Percentiles rank a stretch among this genome's conserved stretches.
These are phyloP conservation scores for Pythium brachiatum DNA, from an alignment of 352 stramenopile genomes.

Conservation along the genomic window DNA sequence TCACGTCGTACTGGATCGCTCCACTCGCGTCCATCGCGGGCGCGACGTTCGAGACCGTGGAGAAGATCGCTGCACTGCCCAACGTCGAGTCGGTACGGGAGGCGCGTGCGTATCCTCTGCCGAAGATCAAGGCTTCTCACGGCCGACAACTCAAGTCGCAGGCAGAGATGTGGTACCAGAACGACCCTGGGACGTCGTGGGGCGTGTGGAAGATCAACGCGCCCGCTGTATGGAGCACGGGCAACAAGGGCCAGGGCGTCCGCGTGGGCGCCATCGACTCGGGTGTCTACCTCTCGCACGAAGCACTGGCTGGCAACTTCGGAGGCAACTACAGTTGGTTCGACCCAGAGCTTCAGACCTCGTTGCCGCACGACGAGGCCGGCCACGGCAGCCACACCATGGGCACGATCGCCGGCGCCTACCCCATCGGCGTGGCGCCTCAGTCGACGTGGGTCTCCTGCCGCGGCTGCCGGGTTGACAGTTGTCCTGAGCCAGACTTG, in stretches of 20 bases:
- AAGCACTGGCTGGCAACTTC: constrained; percentile 11
- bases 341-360: constrained; percentile 22
- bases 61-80: constrained; percentile 10
- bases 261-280: constrained; percentile 25
- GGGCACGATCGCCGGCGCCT: constrained; percentile 2
- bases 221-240: constrained; percentile 1
- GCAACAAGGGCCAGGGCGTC: constrained; percentile 21
- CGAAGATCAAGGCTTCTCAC: constrained; percentile 2
- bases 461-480: constrained; percentile 15
- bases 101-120: constrained; percentile 9
- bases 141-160: constrained; percentile 1
- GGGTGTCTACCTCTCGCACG: constrained; percentile 20
- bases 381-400: constrained; percentile 16
- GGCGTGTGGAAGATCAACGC: constrained; percentile 9
- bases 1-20: constrained; percentile 28
- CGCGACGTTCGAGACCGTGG: constrained; percentile 3
- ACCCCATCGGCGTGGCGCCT: constrained; percentile 1
- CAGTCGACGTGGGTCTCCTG: constrained; percentile 10
- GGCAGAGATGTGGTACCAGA: constrained; percentile 12
- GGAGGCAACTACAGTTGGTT: constrained; percentile 20
- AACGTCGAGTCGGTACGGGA: constrained; percentile 9
- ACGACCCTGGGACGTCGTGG: constrained; percentile 3
- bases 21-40: constrained; percentile 17
- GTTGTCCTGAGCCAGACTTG: constrained; percentile 18
- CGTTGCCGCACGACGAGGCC: constrained; percentile 9